Percentiles rank a stretch among this genome's conserved stretches.
phyloP scores from a whole-genome alignment of 495 filamentous ascomycete genomes.

The Daldinia bambusicola region DNA sequence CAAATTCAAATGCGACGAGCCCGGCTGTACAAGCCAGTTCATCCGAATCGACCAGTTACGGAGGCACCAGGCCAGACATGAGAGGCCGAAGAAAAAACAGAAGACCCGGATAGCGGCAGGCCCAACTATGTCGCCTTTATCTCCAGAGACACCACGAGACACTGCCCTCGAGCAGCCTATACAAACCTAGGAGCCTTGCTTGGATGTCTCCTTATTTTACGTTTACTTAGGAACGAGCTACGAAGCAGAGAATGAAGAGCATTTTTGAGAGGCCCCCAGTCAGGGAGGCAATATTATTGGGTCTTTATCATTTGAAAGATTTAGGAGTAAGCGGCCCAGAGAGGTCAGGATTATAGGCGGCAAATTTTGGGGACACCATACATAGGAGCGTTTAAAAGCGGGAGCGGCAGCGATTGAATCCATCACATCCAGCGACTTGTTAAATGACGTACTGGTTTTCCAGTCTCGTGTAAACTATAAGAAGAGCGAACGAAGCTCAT shows the following conservation, averaged over 20 bases:
- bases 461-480: background rate
- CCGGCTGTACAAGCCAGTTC: slow-evolving; percentile 64
- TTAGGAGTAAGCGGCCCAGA: background rate
- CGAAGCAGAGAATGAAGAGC: background rate
- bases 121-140: slow-evolving; percentile 4
- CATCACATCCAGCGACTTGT: background rate
- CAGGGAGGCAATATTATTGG: background rate
- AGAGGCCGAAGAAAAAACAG: slow-evolving; percentile 37
- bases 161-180: slow-evolving; percentile 5
- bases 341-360: slow-evolving; percentile 5
- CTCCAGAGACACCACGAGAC: slow-evolving; percentile 19
- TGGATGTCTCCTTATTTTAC: slow-evolving; percentile 10
- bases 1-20: slow-evolving; percentile 57
- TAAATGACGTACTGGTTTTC: background rate
- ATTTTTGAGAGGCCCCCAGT: background rate
- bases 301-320: slow-evolving; percentile 5
- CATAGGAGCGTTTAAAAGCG: slow-evolving; percentile 10
- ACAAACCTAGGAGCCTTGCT: slow-evolving; percentile 21
- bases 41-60: slow-evolving; percentile 66
- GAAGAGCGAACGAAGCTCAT: background rate
- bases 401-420: slow-evolving; percentile 16
- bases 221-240: background rate
- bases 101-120: slow-evolving; percentile 19
- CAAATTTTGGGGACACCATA: slow-evolving; percentile 5
- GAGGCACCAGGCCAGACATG: slow-evolving; percentile 55